Conservation (phyloP, 805 yeast species). For the Kregervanrija pseudodelftensis region DNA sequence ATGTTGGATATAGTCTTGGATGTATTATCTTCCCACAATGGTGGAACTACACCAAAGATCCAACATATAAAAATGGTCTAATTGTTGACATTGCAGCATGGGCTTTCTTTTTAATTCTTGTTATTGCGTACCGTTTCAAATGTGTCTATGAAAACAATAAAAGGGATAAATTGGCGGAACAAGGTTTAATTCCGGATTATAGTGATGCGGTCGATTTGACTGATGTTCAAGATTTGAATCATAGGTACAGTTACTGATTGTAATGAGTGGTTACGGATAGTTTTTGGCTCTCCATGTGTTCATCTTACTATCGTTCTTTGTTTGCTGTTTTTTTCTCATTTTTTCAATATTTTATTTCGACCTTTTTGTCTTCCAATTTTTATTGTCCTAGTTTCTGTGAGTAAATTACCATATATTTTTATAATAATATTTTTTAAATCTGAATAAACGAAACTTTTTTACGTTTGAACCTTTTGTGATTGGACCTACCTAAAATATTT, state of each 20-base stretch:
- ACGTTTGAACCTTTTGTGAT: too few species aligned
- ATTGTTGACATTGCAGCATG: slow-evolving; percentile 44
- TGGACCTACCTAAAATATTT: too few species aligned
- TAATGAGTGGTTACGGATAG: too few species aligned
- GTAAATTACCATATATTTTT: too few species aligned
- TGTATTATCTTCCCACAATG: slow-evolving; percentile 65
- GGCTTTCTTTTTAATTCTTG: slow-evolving; percentile 12
- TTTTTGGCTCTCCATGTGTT: too few species aligned
- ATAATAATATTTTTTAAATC: too few species aligned
- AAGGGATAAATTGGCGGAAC: slow-evolving; percentile 13
- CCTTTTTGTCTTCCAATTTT: too few species aligned
- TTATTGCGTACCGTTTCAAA: slow-evolving; percentile 19
- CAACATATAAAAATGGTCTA: slow-evolving; percentile 50
- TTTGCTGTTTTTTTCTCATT: too few species aligned
- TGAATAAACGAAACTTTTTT: too few species aligned
- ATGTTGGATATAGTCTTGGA: slow-evolving; percentile 59
- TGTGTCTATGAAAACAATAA: slow-evolving; percentile 20
- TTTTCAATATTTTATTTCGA: too few species aligned
- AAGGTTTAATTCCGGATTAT: slow-evolving; percentile 13
- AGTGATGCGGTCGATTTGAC: slow-evolving; percentile 20
- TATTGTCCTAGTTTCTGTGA: too few species aligned
- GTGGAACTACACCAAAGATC: slow-evolving; percentile 48
- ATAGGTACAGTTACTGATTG: slow-evolving; percentile 18
- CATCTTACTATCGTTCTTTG: too few species aligned
- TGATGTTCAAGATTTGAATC: slow-evolving; percentile 21